A percentile compares a stretch with the other conserved stretches of the same genome.
Conservation (phyloP, 306 rosid species). For the Chamaecrista fasciculata region DNA sequence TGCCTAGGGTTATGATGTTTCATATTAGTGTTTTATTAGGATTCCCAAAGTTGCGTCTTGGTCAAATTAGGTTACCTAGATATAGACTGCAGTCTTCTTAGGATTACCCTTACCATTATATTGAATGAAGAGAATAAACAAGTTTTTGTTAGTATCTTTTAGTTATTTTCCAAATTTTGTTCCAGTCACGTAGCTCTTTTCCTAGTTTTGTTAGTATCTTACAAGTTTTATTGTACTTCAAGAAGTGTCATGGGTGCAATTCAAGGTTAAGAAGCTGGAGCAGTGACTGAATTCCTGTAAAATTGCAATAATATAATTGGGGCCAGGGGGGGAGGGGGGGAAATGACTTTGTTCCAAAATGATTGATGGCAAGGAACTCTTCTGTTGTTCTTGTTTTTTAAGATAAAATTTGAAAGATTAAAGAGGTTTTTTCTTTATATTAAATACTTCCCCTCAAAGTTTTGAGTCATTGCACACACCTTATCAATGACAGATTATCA, state of each 20-base stretch:
- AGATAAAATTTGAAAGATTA: not conserved
- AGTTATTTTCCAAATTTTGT: constrained; percentile 1
- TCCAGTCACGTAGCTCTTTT: too few species aligned
- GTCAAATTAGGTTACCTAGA: not conserved
- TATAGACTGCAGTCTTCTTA: not conserved
- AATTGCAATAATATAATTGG: not conserved
- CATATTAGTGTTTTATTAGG: not conserved
- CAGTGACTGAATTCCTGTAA: constrained; percentile 31
- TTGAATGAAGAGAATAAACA: not conserved
- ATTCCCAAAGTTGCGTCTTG: not conserved
- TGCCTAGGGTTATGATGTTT: not conserved
- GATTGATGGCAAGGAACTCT: not conserved
- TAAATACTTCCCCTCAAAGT: not conserved
- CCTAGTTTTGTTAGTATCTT: not conserved
- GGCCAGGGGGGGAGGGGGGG: too few species aligned
- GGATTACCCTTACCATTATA: not conserved
- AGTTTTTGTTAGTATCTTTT: not conserved
- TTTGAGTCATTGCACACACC: constrained; percentile 24
- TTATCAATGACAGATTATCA: constrained; percentile 32
- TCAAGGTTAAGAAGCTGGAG: constrained; percentile 32
- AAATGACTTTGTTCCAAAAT: not conserved
- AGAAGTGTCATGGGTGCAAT: constrained; percentile 33
- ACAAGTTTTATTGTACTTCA: constrained; percentile 37
- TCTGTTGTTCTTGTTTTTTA: not conserved
- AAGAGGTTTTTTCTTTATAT: not conserved